A percentile compares a stretch with the other conserved stretches of the same genome.
Evolutionary conservation across 2,329 filamentous ascomycete species (phyloP).

Genomic region (Orbilia blumenaviensis): DNA sequence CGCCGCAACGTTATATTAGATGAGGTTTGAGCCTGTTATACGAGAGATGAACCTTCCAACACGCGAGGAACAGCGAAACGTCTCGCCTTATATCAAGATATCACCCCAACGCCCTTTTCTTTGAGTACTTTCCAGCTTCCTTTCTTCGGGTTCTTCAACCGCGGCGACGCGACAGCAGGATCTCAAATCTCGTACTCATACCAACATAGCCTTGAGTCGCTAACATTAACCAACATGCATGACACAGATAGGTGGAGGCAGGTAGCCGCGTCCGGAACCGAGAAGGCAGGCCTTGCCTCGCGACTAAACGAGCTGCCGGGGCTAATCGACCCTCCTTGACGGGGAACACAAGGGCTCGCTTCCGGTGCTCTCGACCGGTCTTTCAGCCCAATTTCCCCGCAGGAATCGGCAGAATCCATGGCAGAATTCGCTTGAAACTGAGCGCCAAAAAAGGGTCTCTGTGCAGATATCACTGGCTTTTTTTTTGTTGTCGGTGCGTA

Average conservation of each 20-base stretch:
- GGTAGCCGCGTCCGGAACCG: conserved; percentile 10
- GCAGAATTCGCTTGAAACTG: conserved; percentile 46
- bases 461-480: neutral
- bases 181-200: conserved; percentile 1
- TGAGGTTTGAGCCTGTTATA: neutral
- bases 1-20: neutral
- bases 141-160: neutral
- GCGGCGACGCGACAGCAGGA: conserved; percentile 2
- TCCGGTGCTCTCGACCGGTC: conserved; percentile 1
- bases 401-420: conserved; percentile 45
- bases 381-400: conserved; percentile 39
- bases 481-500: conserved; percentile 19
- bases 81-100: neutral
- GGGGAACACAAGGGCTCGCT: conserved; percentile 10
- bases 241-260: neutral
- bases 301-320: conserved; percentile 16
- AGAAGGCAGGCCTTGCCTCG: conserved; percentile 32
- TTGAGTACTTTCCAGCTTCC: neutral
- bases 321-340: conserved; percentile 22
- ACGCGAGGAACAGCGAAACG: conserved; percentile 6
- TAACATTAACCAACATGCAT: neutral
- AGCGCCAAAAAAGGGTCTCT: neutral
- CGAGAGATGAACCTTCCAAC: conserved; percentile 21
- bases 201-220: conserved; percentile 6
- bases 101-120: conserved; percentile 25